phyloP scores from a whole-genome alignment of 495 filamentous ascomycete genomes.

The Aspergillus nanangensis region DNA sequence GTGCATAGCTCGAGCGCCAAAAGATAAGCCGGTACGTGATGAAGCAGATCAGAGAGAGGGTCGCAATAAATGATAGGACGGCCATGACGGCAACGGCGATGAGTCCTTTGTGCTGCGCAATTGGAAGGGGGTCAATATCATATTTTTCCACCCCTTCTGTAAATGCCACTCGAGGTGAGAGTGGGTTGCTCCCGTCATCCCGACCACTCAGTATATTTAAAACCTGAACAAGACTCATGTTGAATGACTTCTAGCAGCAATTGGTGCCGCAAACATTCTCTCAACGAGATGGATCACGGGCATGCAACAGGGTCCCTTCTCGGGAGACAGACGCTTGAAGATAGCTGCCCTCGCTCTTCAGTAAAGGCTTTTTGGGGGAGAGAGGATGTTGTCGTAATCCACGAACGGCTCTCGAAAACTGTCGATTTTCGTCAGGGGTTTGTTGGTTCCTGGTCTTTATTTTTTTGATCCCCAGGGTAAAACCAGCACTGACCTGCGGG shows the following conservation, averaged over 20 bases:
- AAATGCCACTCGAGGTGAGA: conserved; percentile 21
- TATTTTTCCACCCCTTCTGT: conserved; percentile 5
- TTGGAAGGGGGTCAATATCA: conserved; percentile 45
- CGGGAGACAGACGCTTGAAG: too few species aligned
- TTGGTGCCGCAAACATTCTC: conserved; percentile 9
- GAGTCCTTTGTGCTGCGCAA: conserved; percentile 44
- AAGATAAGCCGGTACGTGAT: conserved; percentile 54
- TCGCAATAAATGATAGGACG: conserved; percentile 56
- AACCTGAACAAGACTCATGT: conserved; percentile 23
- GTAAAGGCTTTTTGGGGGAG: too few species aligned
- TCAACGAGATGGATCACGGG: background rate
- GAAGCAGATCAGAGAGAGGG: conserved; percentile 46
- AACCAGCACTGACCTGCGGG: background rate
- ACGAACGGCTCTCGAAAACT: too few species aligned
- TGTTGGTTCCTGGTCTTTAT: background rate
- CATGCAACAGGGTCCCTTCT: background rate
- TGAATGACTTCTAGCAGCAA: conserved; percentile 1
- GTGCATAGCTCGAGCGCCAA: conserved; percentile 46
- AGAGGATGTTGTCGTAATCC: too few species aligned
- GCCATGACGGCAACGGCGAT: conserved; percentile 54
- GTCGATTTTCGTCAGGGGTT: conserved; percentile 3
- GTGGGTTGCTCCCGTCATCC: conserved; percentile 8
- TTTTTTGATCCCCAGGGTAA: background rate
- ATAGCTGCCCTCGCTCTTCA: too few species aligned
- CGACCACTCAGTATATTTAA: conserved; percentile 17